A percentile compares a stretch with the other conserved stretches of the same genome.
Evolutionary conservation across 371 early-diverging fungal species (phyloP).

Genomic region (Mortierella sp.): DNA sequence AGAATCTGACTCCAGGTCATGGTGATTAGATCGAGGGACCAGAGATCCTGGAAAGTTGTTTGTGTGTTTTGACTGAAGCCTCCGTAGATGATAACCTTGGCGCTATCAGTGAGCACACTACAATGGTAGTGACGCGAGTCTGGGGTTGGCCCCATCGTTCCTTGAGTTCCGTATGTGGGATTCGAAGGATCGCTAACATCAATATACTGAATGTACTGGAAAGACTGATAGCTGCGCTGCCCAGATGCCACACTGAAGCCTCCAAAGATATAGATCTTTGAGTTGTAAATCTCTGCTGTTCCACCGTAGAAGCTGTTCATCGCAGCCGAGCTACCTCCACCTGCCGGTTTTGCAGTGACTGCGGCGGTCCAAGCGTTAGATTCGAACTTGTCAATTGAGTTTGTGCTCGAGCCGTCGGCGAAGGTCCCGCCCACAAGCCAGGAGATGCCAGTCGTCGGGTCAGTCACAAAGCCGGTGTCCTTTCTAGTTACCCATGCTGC

Average conservation of each 20-base stretch:
- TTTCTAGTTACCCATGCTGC: conserved; percentile 22
- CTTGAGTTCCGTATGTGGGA: conserved; percentile 21
- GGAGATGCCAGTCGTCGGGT: conserved; percentile 13
- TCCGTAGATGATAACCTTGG: conserved; percentile 42
- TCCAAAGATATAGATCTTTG: conserved; percentile 43
- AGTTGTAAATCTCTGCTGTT: conserved; percentile 24
- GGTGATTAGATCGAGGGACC: conserved; percentile 45
- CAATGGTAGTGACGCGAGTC: conserved; percentile 44
- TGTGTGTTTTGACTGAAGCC: conserved; percentile 30
- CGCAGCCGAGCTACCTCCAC: not conserved
- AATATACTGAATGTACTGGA: conserved; percentile 27
- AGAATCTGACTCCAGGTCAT: conserved; percentile 36
- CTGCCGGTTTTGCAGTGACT: not conserved
- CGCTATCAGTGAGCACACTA: conserved; percentile 29
- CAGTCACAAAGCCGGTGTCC: conserved; percentile 17
- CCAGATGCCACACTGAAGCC: conserved; percentile 24
- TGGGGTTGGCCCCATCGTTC: conserved; percentile 32
- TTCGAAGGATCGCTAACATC: conserved; percentile 15
- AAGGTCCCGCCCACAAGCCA: conserved; percentile 34
- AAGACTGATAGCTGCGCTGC: conserved; percentile 34
- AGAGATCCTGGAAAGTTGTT: conserved; percentile 22
- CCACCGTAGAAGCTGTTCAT: conserved; percentile 21
- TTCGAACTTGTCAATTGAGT: conserved; percentile 31
- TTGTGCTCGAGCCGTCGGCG: conserved; percentile 18
- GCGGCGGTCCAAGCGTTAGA: conserved; percentile 12